Conservation (phyloP, 352 stramenopile species). For the Globisporangium irregulare region DNA sequence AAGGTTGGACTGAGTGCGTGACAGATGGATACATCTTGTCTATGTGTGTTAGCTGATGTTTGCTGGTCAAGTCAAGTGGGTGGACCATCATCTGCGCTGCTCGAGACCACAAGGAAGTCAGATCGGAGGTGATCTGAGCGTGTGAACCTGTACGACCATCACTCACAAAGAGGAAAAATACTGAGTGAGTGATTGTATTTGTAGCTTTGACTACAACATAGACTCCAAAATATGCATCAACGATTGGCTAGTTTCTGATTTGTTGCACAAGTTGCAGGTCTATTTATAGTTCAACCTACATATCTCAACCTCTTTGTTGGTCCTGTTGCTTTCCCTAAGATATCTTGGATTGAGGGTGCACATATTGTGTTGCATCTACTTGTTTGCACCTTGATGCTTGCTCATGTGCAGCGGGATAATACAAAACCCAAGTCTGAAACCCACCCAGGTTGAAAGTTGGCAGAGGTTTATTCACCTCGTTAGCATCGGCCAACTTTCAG, state of each 20-base stretch:
- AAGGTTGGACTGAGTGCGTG: not conserved
- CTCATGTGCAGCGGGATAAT: not conserved
- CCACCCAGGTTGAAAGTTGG: not conserved
- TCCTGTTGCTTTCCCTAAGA: not conserved
- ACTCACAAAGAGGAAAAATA: not conserved
- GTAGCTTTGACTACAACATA: not conserved
- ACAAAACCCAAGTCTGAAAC: not conserved
- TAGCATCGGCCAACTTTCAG: not conserved
- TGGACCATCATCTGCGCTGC: not conserved
- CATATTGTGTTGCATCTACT: not conserved
- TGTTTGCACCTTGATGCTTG: too few relatives aligned
- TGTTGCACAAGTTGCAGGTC: not conserved
- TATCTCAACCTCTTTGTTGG: too few relatives aligned
- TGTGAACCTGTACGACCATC: not conserved
- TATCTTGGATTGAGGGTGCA: not conserved
- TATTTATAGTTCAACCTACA: not conserved
- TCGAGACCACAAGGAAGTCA: conserved; percentile 5
- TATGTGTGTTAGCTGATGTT: not conserved
- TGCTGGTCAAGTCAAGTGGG: not conserved
- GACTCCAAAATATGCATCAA: not conserved
- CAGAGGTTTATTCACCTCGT: not conserved
- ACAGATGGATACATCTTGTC: not conserved
- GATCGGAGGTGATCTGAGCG: not conserved
- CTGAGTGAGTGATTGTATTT: not conserved
- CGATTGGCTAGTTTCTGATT: not conserved